Evolutionary conservation across 1,139 yeast genomes (phyloP).

Genomic region (Debaryomyces singareniensis): DNA sequence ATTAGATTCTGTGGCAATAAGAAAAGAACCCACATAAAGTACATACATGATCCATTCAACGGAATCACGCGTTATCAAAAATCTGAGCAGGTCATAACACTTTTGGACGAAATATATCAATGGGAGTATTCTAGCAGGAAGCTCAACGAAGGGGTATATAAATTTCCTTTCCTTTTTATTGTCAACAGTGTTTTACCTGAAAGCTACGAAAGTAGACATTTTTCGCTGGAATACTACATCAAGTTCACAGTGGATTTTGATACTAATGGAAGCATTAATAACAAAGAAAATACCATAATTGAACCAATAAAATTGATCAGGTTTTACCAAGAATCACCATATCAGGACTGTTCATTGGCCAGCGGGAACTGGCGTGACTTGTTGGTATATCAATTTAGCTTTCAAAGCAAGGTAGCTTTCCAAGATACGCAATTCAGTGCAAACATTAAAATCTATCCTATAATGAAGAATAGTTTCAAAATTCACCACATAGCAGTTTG

Average conservation of each 20-base stretch:
- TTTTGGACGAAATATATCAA: conserved; percentile 8
- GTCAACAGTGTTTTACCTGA: conserved; percentile 10
- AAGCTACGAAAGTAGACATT: conserved; percentile 6
- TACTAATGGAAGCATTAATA: background rate
- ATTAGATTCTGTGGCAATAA: conserved; percentile 7
- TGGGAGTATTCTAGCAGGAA: conserved; percentile 7
- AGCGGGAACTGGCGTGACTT: conserved; percentile 15
- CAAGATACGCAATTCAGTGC: conserved; percentile 8
- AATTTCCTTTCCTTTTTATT: conserved; percentile 11
- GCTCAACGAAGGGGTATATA: conserved; percentile 9
- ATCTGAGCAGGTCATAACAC: conserved; percentile 3
- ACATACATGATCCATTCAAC: background rate
- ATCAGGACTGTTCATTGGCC: conserved; percentile 7
- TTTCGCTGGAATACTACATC: conserved; percentile 8
- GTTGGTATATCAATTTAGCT: conserved; percentile 11
- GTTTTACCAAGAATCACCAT: conserved; percentile 7
- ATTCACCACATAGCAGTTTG: conserved; percentile 3
- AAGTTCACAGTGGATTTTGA: conserved; percentile 5
- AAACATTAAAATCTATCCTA: conserved; percentile 3
- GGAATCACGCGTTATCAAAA: conserved; percentile 1
- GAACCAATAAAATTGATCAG: conserved; percentile 6
- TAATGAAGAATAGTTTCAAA: background rate
- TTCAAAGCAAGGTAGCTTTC: conserved; percentile 12
- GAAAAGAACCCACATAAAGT: background rate
- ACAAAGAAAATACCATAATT: background rate